Evolutionary conservation across 139 green algal species (phyloP).

Genomic region (Picocystis salinarum): DNA sequence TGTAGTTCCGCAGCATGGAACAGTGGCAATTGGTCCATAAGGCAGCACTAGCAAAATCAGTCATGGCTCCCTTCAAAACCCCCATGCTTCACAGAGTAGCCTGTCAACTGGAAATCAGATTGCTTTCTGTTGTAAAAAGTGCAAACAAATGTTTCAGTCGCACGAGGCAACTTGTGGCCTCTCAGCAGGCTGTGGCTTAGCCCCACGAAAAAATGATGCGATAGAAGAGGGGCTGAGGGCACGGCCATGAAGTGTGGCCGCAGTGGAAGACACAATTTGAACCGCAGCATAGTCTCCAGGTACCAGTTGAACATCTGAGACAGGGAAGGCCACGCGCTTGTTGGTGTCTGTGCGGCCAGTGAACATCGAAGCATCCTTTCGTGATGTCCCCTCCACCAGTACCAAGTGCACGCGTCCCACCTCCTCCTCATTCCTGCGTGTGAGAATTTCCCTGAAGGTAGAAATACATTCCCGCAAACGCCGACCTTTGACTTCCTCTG

Average conservation of each 20-base stretch:
- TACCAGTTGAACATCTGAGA: conserved; percentile 8
- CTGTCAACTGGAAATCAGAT: no score
- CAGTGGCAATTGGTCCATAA: no score
- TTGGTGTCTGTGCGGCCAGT: conserved; percentile 43
- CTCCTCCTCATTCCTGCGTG: conserved; percentile 13
- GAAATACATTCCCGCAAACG: conserved; percentile 36
- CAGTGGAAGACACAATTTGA: conserved; percentile 6
- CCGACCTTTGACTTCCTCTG: conserved; percentile 31
- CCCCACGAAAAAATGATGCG: no score
- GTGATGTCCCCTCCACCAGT: conserved; percentile 42
- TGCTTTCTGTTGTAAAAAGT: no score
- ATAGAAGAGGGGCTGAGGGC: no score
- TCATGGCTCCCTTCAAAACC: no score
- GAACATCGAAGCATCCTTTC: conserved; percentile 9
- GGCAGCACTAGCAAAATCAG: no score
- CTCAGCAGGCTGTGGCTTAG: no score
- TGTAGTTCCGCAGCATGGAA: no score
- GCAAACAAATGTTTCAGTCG: no score
- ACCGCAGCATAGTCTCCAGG: conserved; percentile 44
- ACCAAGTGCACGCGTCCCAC: conserved; percentile 36
- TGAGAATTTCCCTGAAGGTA: conserved; percentile 23
- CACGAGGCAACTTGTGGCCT: no score
- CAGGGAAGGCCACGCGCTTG: conserved; percentile 27
- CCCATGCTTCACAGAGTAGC: no score
- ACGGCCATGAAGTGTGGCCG: conserved; percentile 29